phyloP scores from a whole-genome alignment of 2,329 filamentous ascomycete species.

The Paraphoma chrysanthemicola region DNA sequence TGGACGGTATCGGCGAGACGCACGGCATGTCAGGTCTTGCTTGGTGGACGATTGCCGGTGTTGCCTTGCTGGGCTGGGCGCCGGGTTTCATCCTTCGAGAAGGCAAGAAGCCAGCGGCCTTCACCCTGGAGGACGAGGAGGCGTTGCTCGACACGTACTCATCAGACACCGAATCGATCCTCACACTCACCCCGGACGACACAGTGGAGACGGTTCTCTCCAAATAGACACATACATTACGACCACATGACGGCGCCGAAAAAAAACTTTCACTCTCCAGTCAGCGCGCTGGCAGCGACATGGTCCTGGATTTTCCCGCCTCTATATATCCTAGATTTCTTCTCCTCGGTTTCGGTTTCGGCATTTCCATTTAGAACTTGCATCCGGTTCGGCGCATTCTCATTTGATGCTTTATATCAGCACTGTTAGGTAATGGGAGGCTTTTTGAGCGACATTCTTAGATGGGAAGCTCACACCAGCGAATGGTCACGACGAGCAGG shows the following conservation, averaged over 20 bases:
- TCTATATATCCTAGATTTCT: slow-evolving; percentile 12
- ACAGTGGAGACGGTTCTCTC: slow-evolving; percentile 35
- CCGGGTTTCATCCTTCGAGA: slow-evolving; percentile 70
- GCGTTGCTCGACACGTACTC: slow-evolving; percentile 33
- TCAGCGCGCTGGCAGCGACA: slow-evolving; percentile 22
- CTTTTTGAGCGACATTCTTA: slow-evolving; percentile 21
- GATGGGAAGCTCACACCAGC: slow-evolving; percentile 29
- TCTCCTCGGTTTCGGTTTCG: slow-evolving; percentile 1
- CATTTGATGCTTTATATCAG: slow-evolving; percentile 10
- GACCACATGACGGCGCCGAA: slow-evolving; percentile 21
- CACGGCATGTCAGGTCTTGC: slow-evolving; percentile 85
- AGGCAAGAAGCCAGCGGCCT: slow-evolving; percentile 50
- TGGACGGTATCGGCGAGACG: slow-evolving; percentile 81
- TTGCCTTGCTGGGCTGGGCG: slow-evolving; percentile 71
- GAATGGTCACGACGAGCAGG: slow-evolving; percentile 27
- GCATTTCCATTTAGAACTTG: slow-evolving; percentile 9
- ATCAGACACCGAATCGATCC: slow-evolving; percentile 39
- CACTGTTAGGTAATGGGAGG: slow-evolving; percentile 9
- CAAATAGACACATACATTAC: slow-evolving; percentile 33
- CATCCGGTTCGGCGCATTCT: slow-evolving; percentile 19
- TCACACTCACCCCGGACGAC: slow-evolving; percentile 42
- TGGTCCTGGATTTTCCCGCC: slow-evolving; percentile 9
- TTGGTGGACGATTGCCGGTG: slow-evolving; percentile 88
- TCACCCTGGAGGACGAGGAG: slow-evolving; percentile 39
- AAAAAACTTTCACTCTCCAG: slow-evolving; percentile 10